Conservation (phyloP, 2,329 filamentous ascomycete genomes). For the Fusarium sp. region DNA sequence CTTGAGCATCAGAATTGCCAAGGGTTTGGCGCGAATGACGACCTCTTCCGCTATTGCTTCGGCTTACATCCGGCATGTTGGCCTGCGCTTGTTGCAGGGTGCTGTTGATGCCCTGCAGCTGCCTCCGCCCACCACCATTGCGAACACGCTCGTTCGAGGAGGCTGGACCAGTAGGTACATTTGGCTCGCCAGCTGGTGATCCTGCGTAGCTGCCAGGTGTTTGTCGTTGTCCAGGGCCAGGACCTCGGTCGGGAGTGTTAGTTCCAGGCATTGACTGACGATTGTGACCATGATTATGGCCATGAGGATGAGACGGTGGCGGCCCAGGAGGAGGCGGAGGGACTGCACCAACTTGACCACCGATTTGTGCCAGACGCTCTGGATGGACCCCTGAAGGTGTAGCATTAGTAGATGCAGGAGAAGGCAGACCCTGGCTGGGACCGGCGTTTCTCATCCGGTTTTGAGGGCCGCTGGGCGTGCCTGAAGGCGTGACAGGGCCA, state of each 20-base stretch:
- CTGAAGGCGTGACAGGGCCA: conserved; percentile 45
- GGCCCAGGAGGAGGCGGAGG: conserved; percentile 48
- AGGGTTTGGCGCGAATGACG: conserved; percentile 54
- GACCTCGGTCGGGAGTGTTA: conserved; percentile 46
- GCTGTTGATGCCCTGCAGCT: conserved; percentile 68
- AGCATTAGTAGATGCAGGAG: conserved; percentile 38
- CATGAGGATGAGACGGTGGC: conserved; percentile 37
- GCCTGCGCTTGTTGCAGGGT: conserved; percentile 62
- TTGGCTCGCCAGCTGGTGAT: conserved; percentile 40
- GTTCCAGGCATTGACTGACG: conserved; percentile 46
- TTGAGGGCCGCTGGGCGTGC: conserved; percentile 44
- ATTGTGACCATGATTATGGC: conserved; percentile 35
- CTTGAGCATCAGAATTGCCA: conserved; percentile 65
- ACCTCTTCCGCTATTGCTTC: conserved; percentile 48
- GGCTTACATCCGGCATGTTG: conserved; percentile 51
- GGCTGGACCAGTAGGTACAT: conserved; percentile 50
- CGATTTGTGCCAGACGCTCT: conserved; percentile 60
- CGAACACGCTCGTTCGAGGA: conserved; percentile 49
- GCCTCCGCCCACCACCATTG: conserved; percentile 57
- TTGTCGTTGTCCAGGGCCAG: conserved; percentile 37
- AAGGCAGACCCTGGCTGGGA: conserved; percentile 35
- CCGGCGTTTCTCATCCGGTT: conserved; percentile 56
- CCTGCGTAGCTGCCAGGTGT: conserved; percentile 35
- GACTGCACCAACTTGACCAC: conserved; percentile 37
- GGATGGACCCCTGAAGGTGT: conserved; percentile 56